Percentiles rank a stretch among this genome's conserved stretches.
Evolutionary conservation across 768 basidiomycete species (phyloP).

Genomic region (Leccinum incarnatum): DNA sequence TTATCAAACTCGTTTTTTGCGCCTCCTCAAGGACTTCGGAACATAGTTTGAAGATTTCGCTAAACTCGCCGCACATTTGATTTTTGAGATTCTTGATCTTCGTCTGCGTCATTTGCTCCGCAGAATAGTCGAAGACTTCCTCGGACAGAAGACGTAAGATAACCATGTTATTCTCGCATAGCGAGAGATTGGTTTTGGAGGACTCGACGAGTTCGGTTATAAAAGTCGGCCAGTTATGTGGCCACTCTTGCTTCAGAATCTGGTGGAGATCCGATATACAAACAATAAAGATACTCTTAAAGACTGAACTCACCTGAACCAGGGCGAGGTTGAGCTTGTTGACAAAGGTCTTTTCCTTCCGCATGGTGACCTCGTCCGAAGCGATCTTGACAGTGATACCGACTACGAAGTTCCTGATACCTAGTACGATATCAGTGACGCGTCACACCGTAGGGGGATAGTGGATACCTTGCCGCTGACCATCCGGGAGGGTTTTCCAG

Average conservation of each 20-base stretch:
- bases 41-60: conserved; percentile 97
- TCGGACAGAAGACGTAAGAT: conserved; percentile 96
- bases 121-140: conserved; percentile 98
- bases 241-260: conserved; percentile 99
- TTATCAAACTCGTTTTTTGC: conserved; percentile 93
- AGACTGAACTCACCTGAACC: conserved; percentile 65
- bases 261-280: conserved; percentile 32
- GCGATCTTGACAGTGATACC: conserved; percentile 90
- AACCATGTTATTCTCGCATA: conserved; percentile 99
- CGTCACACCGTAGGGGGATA: conserved; percentile 1
- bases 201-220: conserved; percentile 96
- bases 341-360: conserved; percentile 90
- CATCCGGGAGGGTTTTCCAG: conserved; percentile 95
- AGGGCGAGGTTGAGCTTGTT: conserved; percentile 97
- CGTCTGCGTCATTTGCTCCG: conserved; percentile 97
- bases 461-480: conserved; percentile 78
- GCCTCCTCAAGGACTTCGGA: conserved; percentile 96
- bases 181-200: conserved; percentile 90
- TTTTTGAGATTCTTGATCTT: conserved; percentile 98
- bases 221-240: conserved; percentile 98
- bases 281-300: neutral
- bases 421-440: conserved; percentile 36
- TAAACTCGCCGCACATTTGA: conserved; percentile 96
- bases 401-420: conserved; percentile 96
- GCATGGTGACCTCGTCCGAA: conserved; percentile 83